These are phyloP conservation scores for Harringtonia lauricola DNA, from an alignment of 2,329 filamentous ascomycete species.

Conservation along the genomic window DNA sequence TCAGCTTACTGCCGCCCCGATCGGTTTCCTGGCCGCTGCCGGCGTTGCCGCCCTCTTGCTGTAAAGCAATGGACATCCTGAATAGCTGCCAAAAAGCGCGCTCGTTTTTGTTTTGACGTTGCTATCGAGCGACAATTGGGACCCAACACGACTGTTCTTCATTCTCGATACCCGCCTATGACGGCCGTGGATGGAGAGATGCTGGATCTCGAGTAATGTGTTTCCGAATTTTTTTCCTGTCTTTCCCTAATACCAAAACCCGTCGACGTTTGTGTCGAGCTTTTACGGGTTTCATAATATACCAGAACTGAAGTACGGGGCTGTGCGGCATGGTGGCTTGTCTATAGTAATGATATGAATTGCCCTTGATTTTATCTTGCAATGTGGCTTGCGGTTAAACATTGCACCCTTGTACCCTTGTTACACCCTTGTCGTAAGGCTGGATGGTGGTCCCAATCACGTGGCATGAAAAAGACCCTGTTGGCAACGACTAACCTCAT, in stretches of 20 bases:
- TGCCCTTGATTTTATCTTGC: too few species aligned
- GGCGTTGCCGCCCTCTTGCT: constrained; percentile 38
- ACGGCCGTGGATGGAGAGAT: neutral
- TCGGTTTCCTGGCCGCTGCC: constrained; percentile 35
- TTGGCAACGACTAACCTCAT: too few species aligned
- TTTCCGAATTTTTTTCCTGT: constrained; percentile 2
- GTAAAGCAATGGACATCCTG: constrained; percentile 17
- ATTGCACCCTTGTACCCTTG: too few species aligned
- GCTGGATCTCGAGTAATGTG: constrained; percentile 1
- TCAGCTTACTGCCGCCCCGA: constrained; percentile 32
- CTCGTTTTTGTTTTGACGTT: neutral
- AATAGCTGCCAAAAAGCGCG: neutral
- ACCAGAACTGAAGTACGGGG: too few species aligned
- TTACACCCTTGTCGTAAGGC: too few species aligned
- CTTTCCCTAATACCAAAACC: constrained; percentile 1
- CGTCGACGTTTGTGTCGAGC: neutral
- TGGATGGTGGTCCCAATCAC: too few species aligned
- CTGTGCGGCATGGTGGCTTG: too few species aligned
- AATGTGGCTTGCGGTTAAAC: too few species aligned
- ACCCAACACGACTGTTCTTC: neutral
- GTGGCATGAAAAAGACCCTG: too few species aligned
- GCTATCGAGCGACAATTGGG: neutral
- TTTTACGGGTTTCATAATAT: too few species aligned
- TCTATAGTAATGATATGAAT: too few species aligned
- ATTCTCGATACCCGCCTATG: neutral